Evolutionary conservation across 768 basidiomycete species (phyloP), one percentile per base, ranked within the genome.

Genomic region (Macrolepiota dolichaula): DNA sequence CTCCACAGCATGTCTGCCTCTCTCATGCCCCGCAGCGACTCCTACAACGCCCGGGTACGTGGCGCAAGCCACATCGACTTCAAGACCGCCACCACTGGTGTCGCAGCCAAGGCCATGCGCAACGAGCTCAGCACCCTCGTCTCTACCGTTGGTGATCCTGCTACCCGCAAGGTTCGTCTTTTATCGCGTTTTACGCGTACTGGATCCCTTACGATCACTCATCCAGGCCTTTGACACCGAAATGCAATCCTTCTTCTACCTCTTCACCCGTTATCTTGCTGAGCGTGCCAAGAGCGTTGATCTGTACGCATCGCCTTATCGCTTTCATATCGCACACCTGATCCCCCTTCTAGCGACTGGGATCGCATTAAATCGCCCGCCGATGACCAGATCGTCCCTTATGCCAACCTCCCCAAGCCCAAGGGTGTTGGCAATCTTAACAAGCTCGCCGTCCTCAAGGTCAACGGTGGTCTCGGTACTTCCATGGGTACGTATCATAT

Each of bases 71-170:
- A 92, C 73, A 88, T 92, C 79, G 91, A 98, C 78, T 96, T 96
- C 86, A 95, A 96, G 82, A 96, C 94, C n/a, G 96, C 96, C 65
- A 96, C 86, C 55, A 95, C 94, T 57, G 94, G 93, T 66, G 89
- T 95, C 65, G 90, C 92, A 27, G 91, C 92, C 66, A 98, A 97
- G 80, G 82, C 94, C 59, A 98, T 98, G 96, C 88, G 94, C 80
- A 97, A 98, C 73, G 97, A 98, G 80, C 89, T 99, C 77, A 90
- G 90, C 74, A 86, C 86, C 71, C 91, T 99, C 82, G 94, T 98
- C 70, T 79, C 82, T 72, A 89, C 88, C 63, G 91, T 96, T 71
- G 80, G 85, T 64, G 92, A 98, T 65, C 81, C 85, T 32, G 72
- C 80, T 42, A 89, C 90, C 59, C 92, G 91, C 79, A 93, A 90